phyloP scores from a whole-genome alignment of 2,329 filamentous ascomycete genomes.

The Apiospora saccharicola region DNA sequence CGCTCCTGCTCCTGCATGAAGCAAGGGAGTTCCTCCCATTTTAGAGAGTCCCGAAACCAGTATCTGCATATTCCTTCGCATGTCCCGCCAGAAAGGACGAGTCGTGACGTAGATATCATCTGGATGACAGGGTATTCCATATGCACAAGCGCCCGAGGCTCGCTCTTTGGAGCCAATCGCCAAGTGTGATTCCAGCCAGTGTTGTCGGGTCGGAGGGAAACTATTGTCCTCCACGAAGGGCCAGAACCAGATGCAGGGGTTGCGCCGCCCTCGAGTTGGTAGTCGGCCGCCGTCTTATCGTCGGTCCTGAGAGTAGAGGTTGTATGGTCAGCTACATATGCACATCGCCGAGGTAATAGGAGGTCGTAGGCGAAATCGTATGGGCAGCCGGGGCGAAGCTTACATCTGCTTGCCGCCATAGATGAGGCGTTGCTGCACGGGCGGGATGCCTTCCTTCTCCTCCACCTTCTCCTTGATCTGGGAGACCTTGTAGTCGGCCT shows the following conservation, averaged over 20 bases:
- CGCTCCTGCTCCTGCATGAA: background rate
- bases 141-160: background rate
- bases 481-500: slow-evolving; percentile 90
- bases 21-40: background rate
- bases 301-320: slow-evolving; percentile 71
- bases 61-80: background rate
- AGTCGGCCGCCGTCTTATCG: slow-evolving; percentile 91
- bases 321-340: background rate
- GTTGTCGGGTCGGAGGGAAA: slow-evolving; percentile 26
- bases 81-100: background rate
- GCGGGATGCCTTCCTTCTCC: slow-evolving; percentile 98
- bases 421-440: slow-evolving; percentile 94
- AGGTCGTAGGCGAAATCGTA: background rate
- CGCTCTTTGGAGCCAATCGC: background rate
- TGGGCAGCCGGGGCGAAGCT: background rate
- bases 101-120: background rate
- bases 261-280: slow-evolving; percentile 88
- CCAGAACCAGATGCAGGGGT: slow-evolving; percentile 94
- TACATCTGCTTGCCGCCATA: slow-evolving; percentile 98
- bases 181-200: background rate
- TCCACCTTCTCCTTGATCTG: slow-evolving; percentile 99
- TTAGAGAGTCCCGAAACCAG: background rate
- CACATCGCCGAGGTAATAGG: background rate
- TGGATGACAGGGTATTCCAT: background rate
- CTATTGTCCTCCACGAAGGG: slow-evolving; percentile 77